Conservation (phyloP, 2,329 filamentous ascomycete species). For the Colletotrichum scovillei region DNA sequence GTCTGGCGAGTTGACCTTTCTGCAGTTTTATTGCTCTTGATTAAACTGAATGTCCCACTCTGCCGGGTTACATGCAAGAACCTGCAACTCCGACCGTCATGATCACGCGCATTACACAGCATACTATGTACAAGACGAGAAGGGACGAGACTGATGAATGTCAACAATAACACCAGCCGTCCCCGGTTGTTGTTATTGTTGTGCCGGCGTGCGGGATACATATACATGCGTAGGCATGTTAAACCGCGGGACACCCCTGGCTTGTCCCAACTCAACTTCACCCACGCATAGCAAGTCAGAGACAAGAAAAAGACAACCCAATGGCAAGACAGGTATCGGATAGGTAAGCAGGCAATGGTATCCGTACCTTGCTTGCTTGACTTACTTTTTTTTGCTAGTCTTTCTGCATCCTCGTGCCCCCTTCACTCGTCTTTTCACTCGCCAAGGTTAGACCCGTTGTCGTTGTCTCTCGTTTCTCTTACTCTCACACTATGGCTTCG, state of each 20-base stretch:
- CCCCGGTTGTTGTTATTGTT: neutral
- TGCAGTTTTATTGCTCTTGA: neutral
- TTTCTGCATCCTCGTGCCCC: neutral
- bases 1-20: no score
- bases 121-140: neutral
- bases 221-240: no score
- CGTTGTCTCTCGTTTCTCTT: neutral
- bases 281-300: neutral
- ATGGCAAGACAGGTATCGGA: neutral
- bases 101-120: neutral
- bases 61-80: neutral
- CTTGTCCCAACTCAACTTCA: neutral
- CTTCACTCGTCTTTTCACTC: neutral
- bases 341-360: no score
- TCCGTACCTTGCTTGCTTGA: neutral
- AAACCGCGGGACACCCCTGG: neutral
- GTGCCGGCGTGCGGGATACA: no score
- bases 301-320: neutral
- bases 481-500: neutral
- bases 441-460: neutral
- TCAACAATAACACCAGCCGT: neutral
- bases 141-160: neutral
- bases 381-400: no score
- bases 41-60: neutral
- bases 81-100: neutral